phyloP scores from a whole-genome alignment of 2,329 filamentous ascomycete genomes.

The Alternaria brassicae region DNA sequence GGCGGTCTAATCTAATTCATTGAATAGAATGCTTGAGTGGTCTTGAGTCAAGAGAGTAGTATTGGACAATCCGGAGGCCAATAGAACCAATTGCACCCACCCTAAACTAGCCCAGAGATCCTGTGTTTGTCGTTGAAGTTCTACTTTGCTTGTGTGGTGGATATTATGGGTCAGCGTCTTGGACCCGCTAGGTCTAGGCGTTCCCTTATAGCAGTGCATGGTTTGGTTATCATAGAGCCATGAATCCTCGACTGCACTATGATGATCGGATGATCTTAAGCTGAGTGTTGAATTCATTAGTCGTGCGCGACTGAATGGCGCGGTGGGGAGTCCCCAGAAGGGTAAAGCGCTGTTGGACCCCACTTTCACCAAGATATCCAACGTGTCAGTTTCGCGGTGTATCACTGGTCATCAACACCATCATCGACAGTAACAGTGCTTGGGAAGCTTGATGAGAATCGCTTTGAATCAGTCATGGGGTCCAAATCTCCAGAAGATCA shows the following conservation, averaged over 20 bases:
- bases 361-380: background rate
- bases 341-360: background rate
- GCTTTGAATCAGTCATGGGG: conserved; percentile 39
- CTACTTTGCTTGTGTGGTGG: background rate
- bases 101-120: background rate
- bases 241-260: no score
- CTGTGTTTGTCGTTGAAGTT: background rate
- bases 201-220: background rate
- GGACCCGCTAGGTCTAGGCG: background rate
- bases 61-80: background rate
- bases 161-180: background rate
- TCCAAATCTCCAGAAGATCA: conserved; percentile 50
- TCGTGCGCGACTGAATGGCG: background rate
- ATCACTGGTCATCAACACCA: background rate
- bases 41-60: background rate
- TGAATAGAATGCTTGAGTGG: background rate
- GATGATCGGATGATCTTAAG: background rate
- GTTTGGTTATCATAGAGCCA: background rate
- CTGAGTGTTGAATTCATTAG: background rate
- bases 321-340: no score
- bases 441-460: conserved; percentile 5
- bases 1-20: background rate
- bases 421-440: background rate
- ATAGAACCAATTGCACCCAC: background rate
- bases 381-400: background rate